Conservation (phyloP, 257 asterid species). For the Henckelia pumila region DNA sequence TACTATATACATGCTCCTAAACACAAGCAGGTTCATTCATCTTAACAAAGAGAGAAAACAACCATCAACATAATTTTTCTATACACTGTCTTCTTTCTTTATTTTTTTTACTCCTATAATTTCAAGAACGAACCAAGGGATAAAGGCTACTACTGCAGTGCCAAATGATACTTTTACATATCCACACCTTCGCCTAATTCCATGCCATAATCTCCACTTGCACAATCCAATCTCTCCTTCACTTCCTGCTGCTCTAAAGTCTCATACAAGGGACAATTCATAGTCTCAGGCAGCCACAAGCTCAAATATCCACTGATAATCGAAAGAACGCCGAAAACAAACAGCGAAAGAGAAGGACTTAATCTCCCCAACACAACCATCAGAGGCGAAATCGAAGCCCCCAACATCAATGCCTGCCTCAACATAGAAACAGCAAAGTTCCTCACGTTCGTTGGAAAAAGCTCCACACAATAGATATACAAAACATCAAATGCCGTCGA, state of each 20-base stretch:
- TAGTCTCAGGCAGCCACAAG: conserved; percentile 56
- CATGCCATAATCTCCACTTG: conserved; percentile 18
- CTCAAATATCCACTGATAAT: conserved; percentile 40
- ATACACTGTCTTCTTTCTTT: no score
- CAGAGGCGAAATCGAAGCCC: conserved; percentile 55
- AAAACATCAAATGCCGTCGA: conserved; percentile 50
- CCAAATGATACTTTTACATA: conserved; percentile 14
- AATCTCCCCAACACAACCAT: conserved; percentile 43
- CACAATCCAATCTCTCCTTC: conserved; percentile 29
- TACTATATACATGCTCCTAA: no score
- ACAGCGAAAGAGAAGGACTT: conserved; percentile 43
- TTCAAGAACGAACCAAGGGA: no score
- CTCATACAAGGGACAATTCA: conserved; percentile 44
- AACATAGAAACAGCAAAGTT: conserved; percentile 50
- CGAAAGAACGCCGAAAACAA: conserved; percentile 40
- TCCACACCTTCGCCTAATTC: conserved; percentile 31
- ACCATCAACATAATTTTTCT: no score
- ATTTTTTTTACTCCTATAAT: no score
- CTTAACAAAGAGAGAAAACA: no score
- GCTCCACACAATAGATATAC: conserved; percentile 52
- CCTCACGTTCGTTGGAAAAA: conserved; percentile 51
- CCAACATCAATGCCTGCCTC: conserved; percentile 48
- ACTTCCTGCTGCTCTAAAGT: conserved; percentile 55
- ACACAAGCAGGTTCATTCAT: no score
- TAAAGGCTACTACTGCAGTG: no score